These are phyloP conservation scores for Didymella lethalis DNA, from an alignment of 2,329 filamentous ascomycete genomes.

Conservation along the genomic window DNA sequence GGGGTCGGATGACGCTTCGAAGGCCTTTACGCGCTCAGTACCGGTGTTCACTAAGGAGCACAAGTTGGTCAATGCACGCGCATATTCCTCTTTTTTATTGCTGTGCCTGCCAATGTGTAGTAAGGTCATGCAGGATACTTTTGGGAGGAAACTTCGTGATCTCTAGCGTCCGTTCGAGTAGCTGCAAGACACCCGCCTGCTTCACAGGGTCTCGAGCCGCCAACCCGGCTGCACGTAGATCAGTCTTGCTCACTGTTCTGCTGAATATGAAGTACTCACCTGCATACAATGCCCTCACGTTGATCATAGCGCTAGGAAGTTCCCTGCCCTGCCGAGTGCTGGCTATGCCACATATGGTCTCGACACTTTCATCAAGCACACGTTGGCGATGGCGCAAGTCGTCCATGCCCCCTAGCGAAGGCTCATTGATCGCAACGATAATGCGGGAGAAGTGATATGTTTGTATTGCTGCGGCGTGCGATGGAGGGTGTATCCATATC, in stretches of 20 bases:
- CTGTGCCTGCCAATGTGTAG: conserved; percentile 39
- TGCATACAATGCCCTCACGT: conserved; percentile 42
- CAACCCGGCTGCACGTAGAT: conserved; percentile 36
- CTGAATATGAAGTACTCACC: conserved; percentile 26
- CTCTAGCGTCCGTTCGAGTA: conserved; percentile 41
- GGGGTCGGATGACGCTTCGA: neutral
- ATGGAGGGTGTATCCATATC: conserved; percentile 44
- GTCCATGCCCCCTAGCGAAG: conserved; percentile 59
- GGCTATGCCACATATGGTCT: conserved; percentile 61
- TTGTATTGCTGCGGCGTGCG: conserved; percentile 58
- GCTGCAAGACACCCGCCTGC: conserved; percentile 35
- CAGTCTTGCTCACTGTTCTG: neutral
- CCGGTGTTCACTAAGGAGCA: neutral
- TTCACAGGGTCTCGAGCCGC: conserved; percentile 42
- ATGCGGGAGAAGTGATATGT: conserved; percentile 63
- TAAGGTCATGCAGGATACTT: conserved; percentile 38
- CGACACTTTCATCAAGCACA: conserved; percentile 57
- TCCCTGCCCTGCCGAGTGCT: conserved; percentile 49
- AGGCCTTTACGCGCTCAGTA: neutral
- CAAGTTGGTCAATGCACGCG: neutral
- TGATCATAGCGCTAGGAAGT: conserved; percentile 38
- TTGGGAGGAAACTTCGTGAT: conserved; percentile 43
- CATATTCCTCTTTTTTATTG: neutral
- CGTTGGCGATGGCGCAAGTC: conserved; percentile 58
- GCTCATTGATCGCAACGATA: conserved; percentile 62